Conservation (phyloP, 495 filamentous ascomycete genomes). For the Penicillium salamii region DNA sequence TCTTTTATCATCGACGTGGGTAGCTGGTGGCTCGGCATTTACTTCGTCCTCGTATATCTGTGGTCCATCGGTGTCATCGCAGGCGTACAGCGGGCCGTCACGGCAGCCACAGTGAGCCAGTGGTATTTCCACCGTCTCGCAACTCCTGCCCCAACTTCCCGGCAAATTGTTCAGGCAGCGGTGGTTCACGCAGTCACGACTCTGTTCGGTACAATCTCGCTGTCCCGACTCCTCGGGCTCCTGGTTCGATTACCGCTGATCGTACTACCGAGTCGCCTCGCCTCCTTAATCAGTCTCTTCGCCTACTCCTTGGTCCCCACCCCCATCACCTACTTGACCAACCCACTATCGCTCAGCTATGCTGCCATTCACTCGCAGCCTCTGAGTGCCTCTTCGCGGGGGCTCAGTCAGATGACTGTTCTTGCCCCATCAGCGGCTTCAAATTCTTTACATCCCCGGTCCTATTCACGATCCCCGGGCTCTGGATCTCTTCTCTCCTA, state of each 20-base stretch:
- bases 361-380: slow-evolving; percentile 90
- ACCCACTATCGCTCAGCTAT: slow-evolving; percentile 88
- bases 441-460: slow-evolving; percentile 48
- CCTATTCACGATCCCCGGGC: slow-evolving; percentile 39
- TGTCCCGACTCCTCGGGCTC: slow-evolving; percentile 76
- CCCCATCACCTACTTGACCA: slow-evolving; percentile 78
- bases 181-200: slow-evolving; percentile 75
- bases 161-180: slow-evolving; percentile 78
- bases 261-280: slow-evolving; percentile 70
- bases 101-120: slow-evolving; percentile 92
- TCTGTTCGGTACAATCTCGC: slow-evolving; percentile 88
- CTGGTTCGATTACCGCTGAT: slow-evolving; percentile 83
- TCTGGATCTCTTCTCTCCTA: slow-evolving; percentile 63
- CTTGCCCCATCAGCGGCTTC: slow-evolving; percentile 59
- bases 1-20: slow-evolving; percentile 78
- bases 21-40: slow-evolving; percentile 87
- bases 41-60: slow-evolving; percentile 89
- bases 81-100: slow-evolving; percentile 84
- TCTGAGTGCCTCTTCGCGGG: slow-evolving; percentile 69
- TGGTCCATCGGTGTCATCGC: slow-evolving; percentile 88
- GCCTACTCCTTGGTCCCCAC: slow-evolving; percentile 80
- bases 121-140: slow-evolving; percentile 98
- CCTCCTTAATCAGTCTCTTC: slow-evolving; percentile 58
- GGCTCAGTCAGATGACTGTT: slow-evolving; percentile 73
- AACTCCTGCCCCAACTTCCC: slow-evolving; percentile 69